Conservation (phyloP, 257 asterid species). For the Primulina tabacum region DNA sequence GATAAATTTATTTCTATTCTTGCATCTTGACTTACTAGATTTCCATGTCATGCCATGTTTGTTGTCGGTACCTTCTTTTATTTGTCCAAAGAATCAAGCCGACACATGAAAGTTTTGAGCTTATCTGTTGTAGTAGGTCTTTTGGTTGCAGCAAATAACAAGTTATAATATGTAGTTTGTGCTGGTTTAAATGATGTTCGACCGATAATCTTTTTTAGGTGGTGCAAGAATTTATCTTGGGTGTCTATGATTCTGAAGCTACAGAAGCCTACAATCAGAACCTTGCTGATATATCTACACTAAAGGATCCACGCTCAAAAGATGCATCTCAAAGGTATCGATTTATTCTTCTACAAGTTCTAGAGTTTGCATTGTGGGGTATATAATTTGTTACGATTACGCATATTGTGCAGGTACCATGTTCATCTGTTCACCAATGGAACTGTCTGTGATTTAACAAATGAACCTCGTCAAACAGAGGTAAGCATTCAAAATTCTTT, state of each 20-base stretch:
- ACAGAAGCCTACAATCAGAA: slow-evolving; percentile 74
- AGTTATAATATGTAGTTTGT: not conserved
- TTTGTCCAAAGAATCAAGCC: not conserved
- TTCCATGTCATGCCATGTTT: slow-evolving; percentile 11
- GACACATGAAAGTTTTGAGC: not conserved
- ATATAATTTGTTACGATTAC: slow-evolving; percentile 16
- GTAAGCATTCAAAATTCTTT: slow-evolving; percentile 33
- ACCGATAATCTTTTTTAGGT: slow-evolving; percentile 37
- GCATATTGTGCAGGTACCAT: slow-evolving; percentile 65
- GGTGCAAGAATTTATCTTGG: slow-evolving; percentile 92
- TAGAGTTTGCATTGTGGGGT: slow-evolving; percentile 2
- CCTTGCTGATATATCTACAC: slow-evolving; percentile 67
- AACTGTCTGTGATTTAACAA: slow-evolving; percentile 84
- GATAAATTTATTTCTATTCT: slow-evolving; percentile 6
- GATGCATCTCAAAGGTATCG: slow-evolving; percentile 96
- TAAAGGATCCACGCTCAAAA: slow-evolving; percentile 95
- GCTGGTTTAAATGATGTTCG: slow-evolving; percentile 16
- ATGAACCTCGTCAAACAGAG: slow-evolving; percentile 93
- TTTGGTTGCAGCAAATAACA: not conserved
- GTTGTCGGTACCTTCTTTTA: not conserved
- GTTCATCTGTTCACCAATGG: slow-evolving; percentile 85
- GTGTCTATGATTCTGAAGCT: slow-evolving; percentile 78
- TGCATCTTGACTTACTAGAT: slow-evolving; percentile 18
- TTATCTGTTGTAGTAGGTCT: not conserved
- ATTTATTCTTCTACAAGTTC: slow-evolving; percentile 19